Percentiles rank a stretch among this genome's conserved stretches.
phyloP scores from a whole-genome alignment of 108 stramenopile species.

The Stephanodiscus minutulus region DNA sequence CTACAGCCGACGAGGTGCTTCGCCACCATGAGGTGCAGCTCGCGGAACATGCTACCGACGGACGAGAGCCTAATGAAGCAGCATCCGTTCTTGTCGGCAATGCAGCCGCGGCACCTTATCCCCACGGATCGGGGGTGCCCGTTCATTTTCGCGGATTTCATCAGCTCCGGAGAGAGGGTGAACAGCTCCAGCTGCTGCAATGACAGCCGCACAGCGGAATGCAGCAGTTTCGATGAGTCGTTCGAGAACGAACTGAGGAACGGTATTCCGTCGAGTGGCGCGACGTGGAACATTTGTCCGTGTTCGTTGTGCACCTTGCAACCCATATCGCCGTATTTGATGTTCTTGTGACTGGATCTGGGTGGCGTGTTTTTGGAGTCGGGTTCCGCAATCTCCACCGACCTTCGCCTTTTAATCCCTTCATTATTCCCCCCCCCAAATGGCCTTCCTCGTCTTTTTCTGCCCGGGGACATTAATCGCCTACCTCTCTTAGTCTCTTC shows the following conservation, averaged over 20 bases:
- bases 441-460: not conserved
- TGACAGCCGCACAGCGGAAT: slow-evolving; percentile 3
- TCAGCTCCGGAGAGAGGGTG: slow-evolving; percentile 15
- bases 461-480: not conserved
- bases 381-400: not conserved
- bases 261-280: slow-evolving; percentile 30
- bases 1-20: slow-evolving; percentile 16
- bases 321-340: slow-evolving; percentile 34
- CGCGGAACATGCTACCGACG: slow-evolving; percentile 1
- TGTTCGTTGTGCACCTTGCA: slow-evolving; percentile 22
- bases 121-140: slow-evolving; percentile 14
- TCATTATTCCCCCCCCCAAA: not conserved
- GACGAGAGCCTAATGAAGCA: slow-evolving; percentile 25
- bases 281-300: slow-evolving; percentile 12
- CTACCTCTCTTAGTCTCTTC: slow-evolving; percentile 15
- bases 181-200: slow-evolving; percentile 29
- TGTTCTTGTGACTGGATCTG: not conserved
- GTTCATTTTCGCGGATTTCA: slow-evolving; percentile 3
- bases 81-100: slow-evolving; percentile 22
- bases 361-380: not conserved
- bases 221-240: slow-evolving; percentile 13
- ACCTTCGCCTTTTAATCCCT: not conserved
- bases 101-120: slow-evolving; percentile 25
- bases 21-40: slow-evolving; percentile 20
- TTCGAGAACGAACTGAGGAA: slow-evolving; percentile 16